Conservation (phyloP, 345 rosid genomes). For the Cardamine resedifolia region DNA sequence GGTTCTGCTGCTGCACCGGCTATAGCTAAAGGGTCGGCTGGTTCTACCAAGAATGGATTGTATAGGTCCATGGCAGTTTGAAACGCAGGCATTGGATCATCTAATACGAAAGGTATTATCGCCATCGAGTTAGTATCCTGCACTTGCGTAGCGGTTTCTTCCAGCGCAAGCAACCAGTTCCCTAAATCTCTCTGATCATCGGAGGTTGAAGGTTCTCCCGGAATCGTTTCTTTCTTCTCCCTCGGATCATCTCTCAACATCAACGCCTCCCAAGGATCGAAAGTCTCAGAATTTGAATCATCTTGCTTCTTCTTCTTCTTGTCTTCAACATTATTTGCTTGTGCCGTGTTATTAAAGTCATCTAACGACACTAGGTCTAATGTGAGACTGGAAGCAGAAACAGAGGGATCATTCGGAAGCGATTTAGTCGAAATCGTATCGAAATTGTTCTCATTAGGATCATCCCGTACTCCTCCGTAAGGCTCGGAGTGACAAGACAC, state of each 20-base stretch:
- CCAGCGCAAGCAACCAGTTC: constrained; percentile 60
- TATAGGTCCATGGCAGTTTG: constrained; percentile 29
- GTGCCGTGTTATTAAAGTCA: constrained; percentile 12
- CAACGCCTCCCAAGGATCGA: constrained; percentile 33
- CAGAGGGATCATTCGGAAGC: constrained; percentile 31
- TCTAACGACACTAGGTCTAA: constrained; percentile 43
- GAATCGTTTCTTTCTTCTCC: constrained; percentile 6
- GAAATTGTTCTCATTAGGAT: constrained; percentile 24
- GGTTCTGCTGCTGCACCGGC: not conserved
- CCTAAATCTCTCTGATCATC: constrained; percentile 20
- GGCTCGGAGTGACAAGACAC: constrained; percentile 42
- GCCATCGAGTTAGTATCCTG: constrained; percentile 34
- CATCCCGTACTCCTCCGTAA: constrained; percentile 27
- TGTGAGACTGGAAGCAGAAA: constrained; percentile 23
- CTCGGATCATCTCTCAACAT: constrained; percentile 32
- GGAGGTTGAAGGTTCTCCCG: constrained; percentile 9
- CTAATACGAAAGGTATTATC: constrained; percentile 22
- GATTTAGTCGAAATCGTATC: constrained; percentile 41
- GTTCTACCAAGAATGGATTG: constrained; percentile 57
- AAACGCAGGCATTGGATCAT: constrained; percentile 13
- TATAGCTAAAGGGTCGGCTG: constrained; percentile 1
- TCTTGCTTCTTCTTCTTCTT: constrained; percentile 11
- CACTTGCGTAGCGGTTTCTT: constrained; percentile 36
- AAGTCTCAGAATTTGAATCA: constrained; percentile 9
- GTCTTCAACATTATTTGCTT: constrained; percentile 10